phyloP scores from a whole-genome alignment of 2,329 filamentous ascomycete genomes.

The Mycocentrospora acerina region DNA sequence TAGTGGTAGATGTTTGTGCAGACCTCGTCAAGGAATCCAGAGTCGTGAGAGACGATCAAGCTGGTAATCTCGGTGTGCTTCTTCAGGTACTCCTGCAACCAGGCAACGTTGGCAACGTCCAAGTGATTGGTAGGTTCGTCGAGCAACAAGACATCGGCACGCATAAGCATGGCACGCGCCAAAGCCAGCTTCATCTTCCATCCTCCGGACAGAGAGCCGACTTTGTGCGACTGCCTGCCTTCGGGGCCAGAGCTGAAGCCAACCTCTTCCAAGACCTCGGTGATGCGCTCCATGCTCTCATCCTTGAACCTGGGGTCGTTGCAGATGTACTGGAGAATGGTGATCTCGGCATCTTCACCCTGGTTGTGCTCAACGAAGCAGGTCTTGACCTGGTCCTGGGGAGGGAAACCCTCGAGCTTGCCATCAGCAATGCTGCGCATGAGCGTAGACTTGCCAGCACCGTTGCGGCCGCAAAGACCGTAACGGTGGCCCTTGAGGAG shows the following conservation, averaged over 20 bases:
- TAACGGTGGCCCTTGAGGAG: conserved; percentile 96
- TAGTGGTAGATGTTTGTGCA: conserved; percentile 99
- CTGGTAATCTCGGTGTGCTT: conserved; percentile 95
- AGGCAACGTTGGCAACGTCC: conserved; percentile 93
- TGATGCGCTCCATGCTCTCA: conserved; percentile 78
- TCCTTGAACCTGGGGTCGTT: conserved; percentile 85
- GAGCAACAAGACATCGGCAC: conserved; percentile 91
- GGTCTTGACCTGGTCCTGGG: conserved; percentile 87
- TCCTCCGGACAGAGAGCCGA: conserved; percentile 92
- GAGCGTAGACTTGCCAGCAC: conserved; percentile 97
- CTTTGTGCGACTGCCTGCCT: conserved; percentile 83
- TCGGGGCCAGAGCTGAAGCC: conserved; percentile 90
- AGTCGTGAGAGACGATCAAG: conserved; percentile 98
- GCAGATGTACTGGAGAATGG: conserved; percentile 87
- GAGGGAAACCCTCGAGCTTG: conserved; percentile 95
- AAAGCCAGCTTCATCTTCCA: conserved; percentile 99
- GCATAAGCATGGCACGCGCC: conserved; percentile 93
- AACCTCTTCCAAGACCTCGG: conserved; percentile 81
- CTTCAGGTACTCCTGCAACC: conserved; percentile 94
- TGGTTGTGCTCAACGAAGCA: conserved; percentile 99
- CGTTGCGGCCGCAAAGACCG: conserved; percentile 94
- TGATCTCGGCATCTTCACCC: conserved; percentile 94
- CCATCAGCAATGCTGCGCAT: conserved; percentile 96
- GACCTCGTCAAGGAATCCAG: conserved; percentile 92
- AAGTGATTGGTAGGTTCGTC: conserved; percentile 99